A percentile compares a stretch with the other conserved stretches of the same genome.
These are phyloP conservation scores for Trichoderma gracile DNA, from an alignment of 2,329 filamentous ascomycete genomes.

Conservation along the genomic window DNA sequence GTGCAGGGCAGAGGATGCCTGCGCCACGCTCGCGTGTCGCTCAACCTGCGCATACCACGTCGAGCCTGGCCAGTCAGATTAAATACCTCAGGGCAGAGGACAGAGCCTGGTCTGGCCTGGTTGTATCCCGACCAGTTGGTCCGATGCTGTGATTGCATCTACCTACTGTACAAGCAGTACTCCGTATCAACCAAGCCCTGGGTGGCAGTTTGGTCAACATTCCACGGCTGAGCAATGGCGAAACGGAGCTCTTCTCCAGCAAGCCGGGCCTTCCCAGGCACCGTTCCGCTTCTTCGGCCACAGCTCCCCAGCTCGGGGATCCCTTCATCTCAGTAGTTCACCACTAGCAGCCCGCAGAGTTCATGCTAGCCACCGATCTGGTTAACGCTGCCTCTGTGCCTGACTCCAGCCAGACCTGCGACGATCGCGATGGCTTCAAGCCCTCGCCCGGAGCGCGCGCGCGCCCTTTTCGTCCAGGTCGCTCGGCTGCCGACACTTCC, in stretches of 20 bases:
- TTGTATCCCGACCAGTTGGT: too few species aligned
- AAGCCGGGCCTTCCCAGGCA: slow-evolving; percentile 2
- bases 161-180: neutral
- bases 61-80: too few species aligned
- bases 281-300: neutral
- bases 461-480: neutral
- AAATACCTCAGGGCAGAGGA: slow-evolving; percentile 1
- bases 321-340: slow-evolving; percentile 5
- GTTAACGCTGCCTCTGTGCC: neutral
- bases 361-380: slow-evolving; percentile 19
- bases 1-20: slow-evolving; percentile 15
- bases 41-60: neutral
- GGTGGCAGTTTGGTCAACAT: too few species aligned
- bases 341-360: slow-evolving; percentile 3
- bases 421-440: slow-evolving; percentile 1
- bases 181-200: too few species aligned
- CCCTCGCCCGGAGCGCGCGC: neutral
- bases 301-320: neutral
- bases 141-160: too few species aligned
- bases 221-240: too few species aligned
- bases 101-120: too few species aligned
- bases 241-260: neutral
- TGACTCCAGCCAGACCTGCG: neutral
- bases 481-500: neutral
- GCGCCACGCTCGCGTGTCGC: slow-evolving; percentile 12